phyloP scores from a whole-genome alignment of 768 basidiomycete genomes.

The Pisolithus tinctorius region DNA sequence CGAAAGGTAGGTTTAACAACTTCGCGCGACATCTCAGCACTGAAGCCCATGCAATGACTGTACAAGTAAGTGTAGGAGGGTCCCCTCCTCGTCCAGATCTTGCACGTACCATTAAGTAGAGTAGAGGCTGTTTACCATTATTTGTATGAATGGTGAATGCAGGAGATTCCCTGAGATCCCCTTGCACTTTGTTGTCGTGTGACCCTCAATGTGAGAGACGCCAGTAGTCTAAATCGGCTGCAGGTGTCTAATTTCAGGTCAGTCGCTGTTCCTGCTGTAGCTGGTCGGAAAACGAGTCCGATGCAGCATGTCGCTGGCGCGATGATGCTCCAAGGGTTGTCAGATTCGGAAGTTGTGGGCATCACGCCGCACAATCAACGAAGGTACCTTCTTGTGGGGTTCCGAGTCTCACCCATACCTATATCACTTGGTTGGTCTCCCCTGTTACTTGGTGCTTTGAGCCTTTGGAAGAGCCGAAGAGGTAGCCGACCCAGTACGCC shows the following conservation, averaged over 20 bases:
- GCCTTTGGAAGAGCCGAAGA: too few species aligned
- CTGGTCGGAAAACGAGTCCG: neutral
- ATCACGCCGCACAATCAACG: neutral
- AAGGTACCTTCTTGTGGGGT: too few species aligned
- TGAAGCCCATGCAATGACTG: neutral
- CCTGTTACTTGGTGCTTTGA: too few species aligned
- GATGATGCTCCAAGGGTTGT: neutral
- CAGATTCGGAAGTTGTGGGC: neutral
- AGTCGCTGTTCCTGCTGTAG: neutral
- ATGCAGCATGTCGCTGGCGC: neutral
- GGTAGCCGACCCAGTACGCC: too few species aligned
- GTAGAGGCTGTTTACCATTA: neutral
- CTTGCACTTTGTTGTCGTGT: neutral
- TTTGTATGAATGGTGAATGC: neutral
- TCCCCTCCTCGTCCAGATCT: neutral
- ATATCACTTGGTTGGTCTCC: too few species aligned
- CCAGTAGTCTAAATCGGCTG: neutral
- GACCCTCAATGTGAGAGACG: neutral
- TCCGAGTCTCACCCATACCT: too few species aligned
- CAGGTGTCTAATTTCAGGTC: neutral
- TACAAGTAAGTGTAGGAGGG: neutral
- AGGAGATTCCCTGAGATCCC: neutral
- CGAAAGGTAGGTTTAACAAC: neutral
- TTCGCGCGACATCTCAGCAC: neutral
- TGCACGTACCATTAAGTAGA: neutral